Evolutionary conservation across 2,329 filamentous ascomycete species (phyloP).

Genomic region (Emmonsiellopsis sp.): DNA sequence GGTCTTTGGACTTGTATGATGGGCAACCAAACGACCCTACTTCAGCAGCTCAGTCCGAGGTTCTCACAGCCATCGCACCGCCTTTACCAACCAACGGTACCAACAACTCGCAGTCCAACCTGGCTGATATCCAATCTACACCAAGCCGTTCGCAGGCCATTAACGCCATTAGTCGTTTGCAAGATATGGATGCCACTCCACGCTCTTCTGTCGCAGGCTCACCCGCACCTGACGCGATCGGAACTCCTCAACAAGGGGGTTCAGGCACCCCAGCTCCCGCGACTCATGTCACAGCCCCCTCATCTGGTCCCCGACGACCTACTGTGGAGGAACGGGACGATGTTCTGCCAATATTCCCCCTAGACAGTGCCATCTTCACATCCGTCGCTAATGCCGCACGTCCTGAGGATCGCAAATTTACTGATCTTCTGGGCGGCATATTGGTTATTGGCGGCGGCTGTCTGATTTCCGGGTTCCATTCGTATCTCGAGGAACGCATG

Average conservation of each 20-base stretch:
- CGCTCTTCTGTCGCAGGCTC: constrained; percentile 80
- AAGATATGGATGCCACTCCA: constrained; percentile 66
- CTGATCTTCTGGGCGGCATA: constrained; percentile 80
- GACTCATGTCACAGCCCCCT: constrained; percentile 5
- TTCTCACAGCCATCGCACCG: constrained; percentile 44
- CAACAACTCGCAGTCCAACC: constrained; percentile 28
- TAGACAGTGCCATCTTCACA: constrained; percentile 83
- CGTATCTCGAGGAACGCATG: constrained; percentile 73
- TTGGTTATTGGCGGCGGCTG: constrained; percentile 83
- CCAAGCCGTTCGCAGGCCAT: constrained; percentile 50
- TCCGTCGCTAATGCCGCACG: constrained; percentile 80
- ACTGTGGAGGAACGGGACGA: constrained; percentile 59
- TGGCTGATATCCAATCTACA: constrained; percentile 29
- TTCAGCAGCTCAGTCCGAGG: constrained; percentile 70
- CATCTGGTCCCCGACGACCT: constrained; percentile 15
- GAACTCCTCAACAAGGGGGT: constrained; percentile 52
- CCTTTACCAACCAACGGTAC: constrained; percentile 19
- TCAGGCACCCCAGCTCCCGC: constrained; percentile 31
- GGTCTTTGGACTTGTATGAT: constrained; percentile 91
- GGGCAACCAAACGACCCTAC: constrained; percentile 82
- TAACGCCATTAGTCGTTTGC: constrained; percentile 58
- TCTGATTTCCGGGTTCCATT: constrained; percentile 69
- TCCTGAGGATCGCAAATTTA: constrained; percentile 84
- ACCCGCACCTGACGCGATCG: constrained; percentile 65
- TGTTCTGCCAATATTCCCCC: constrained; percentile 69